Base-by-base conservation (phyloP, 352 stramenopile genomes). In the Globisporangium lucens region DNA sequence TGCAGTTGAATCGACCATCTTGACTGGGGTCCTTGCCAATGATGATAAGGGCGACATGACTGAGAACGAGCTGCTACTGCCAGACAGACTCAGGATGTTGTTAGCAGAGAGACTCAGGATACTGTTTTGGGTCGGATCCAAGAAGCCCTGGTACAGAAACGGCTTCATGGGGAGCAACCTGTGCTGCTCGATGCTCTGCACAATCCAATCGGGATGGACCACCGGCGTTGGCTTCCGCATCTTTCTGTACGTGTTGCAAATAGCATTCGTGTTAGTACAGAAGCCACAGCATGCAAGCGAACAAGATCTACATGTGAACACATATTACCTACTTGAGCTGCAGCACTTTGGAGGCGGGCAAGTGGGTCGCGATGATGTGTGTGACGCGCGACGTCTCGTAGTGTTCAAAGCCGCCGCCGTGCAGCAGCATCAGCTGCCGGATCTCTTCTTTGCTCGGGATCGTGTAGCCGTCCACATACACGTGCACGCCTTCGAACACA, bases 161-260 rank as follows among this genome's bases (percentile, higher is more conserved):
- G 83, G 66, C 56, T 83, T 80, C 69, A 93, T 65, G 0, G 89
- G 79, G 6, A 98, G 70, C 58, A 98, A 58, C 24, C 66, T 82
- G 24, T 81, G 74, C 41, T 85, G 72, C 47, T 90, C 71, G 15
- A 98, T 88, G 72, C 91, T 94, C 65, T 97, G 88, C 9, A 95
- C 74, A 66, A 99, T 96, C 96, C 96, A 99, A 24, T 96, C 75
- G 0, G 96, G 95, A 60, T 89, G 76, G 29, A 95, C 85, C 8
- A 98, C 88, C 0, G 90, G 94, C 52, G 84, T 75, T 12, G 79
- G 78, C 27, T 77, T 81, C 30, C 72, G 77, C 69, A 75, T 76
- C 41, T 79, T 87, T 69, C 88, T 96, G 55, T 24, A 2, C 20
- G n/a, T 0, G 7, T 6, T 15, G 15, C 35, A 30, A 13, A 61